phyloP scores from a whole-genome alignment of 164 flowering plant species.

The Nymphaea thermarum region DNA sequence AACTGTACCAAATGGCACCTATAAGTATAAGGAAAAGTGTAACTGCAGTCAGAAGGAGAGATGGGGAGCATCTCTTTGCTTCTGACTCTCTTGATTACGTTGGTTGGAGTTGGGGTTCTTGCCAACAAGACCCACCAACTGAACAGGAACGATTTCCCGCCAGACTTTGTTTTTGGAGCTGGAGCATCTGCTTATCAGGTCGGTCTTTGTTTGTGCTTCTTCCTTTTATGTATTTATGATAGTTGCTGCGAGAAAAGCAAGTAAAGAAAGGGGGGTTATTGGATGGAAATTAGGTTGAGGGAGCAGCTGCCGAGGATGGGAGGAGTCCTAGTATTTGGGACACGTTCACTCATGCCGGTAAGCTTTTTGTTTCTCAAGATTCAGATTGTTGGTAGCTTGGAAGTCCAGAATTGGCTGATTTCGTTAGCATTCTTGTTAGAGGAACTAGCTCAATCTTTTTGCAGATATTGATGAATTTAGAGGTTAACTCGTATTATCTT shows the following conservation, averaged over 20 bases:
- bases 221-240: background rate
- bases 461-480: too few relatives aligned
- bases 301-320: slow-evolving; percentile 11
- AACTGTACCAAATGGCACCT: background rate
- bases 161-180: slow-evolving; percentile 6
- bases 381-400: background rate
- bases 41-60: background rate
- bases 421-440: too few relatives aligned
- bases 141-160: slow-evolving; percentile 4
- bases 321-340: slow-evolving; percentile 8
- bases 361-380: background rate
- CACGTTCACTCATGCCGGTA: slow-evolving; percentile 4
- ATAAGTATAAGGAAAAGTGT: background rate
- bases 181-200: slow-evolving; percentile 8
- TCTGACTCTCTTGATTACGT: background rate
- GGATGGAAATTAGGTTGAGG: slow-evolving; percentile 2
- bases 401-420: too few relatives aligned
- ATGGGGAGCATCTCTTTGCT: background rate
- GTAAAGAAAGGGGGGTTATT: background rate
- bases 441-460: too few relatives aligned
- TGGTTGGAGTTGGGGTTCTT: background rate
- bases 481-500: too few relatives aligned
- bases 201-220: background rate
- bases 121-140: background rate
- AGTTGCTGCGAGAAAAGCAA: background rate